Evolutionary conservation across 768 basidiomycete species (phyloP).

Genomic region (Auricularia sp.): DNA sequence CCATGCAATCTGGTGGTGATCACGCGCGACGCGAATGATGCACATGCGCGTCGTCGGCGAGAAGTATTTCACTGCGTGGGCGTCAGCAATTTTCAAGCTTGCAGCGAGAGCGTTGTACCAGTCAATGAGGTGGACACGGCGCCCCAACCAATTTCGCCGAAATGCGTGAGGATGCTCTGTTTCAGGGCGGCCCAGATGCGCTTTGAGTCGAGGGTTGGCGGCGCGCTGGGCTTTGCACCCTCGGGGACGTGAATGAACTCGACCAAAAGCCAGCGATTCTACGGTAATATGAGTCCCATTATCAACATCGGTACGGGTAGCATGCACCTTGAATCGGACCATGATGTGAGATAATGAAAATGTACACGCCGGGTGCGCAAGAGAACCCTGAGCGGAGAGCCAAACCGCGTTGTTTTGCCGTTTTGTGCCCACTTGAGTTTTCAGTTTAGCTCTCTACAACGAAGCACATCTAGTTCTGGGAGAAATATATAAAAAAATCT

Average conservation of each 20-base stretch:
- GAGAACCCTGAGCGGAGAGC: too few species aligned
- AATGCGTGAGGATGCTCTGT: conserved; percentile 59
- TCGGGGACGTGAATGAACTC: conserved; percentile 52
- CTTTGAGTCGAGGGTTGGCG: conserved; percentile 41
- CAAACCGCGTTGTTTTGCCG: too few species aligned
- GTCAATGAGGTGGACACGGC: conserved; percentile 60
- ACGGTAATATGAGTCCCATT: conserved; percentile 2
- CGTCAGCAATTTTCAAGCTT: too few species aligned
- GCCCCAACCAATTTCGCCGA: conserved; percentile 84
- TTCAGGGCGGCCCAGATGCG: conserved; percentile 60
- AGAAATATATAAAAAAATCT: too few species aligned
- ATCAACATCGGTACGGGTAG: background rate
- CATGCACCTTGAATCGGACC: conserved; percentile 60
- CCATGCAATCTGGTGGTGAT: conserved; percentile 73
- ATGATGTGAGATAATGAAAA: conserved; percentile 21
- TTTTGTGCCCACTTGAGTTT: too few species aligned
- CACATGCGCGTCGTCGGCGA: conserved; percentile 75
- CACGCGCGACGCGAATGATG: conserved; percentile 77
- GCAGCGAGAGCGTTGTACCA: conserved; percentile 29
- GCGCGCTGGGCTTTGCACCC: conserved; percentile 10
- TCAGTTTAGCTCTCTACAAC: too few species aligned
- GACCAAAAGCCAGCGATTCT: conserved; percentile 87
- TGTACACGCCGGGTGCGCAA: too few species aligned
- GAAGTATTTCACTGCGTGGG: conserved; percentile 68
- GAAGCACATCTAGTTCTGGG: too few species aligned